Evolutionary conservation across 345 rosid species (phyloP), one percentile per base, ranked within the genome.

Genomic region (Aquilaria sinensis): DNA sequence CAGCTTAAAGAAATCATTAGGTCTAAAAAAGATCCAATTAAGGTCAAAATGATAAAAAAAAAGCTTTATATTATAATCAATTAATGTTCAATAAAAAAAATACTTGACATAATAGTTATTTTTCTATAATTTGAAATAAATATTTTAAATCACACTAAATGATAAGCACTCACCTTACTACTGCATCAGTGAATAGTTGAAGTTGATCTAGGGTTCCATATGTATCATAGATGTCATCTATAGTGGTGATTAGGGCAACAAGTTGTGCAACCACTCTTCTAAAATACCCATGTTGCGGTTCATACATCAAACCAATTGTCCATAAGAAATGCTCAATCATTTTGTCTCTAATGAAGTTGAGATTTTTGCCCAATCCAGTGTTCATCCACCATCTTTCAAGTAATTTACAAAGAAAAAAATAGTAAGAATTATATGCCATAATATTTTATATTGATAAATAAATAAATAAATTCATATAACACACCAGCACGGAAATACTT

Each of bases 131-230:
- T 23, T 23, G 23, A 23, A 23, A 23, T 23, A 23, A 23, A 23
- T 23, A 23, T 23, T 23, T 23, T 23, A 1, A 23, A 23, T 23
- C 23, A 23, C 23, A 23, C 23, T 23, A 23, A 23, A 23, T 23
- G 23, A 23, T 1, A 23, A 23, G 23, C 23, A 50, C 23, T 6
- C 51, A 65, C 70, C 70, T 61, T 7, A 37, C 64, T 10, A 70
- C 51, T 4, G 8, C 67, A 29, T 69, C 47, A 5, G 72, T 69
- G 15, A 69, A 62, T 8, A 55, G 51, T 12, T 69, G 41, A 8
- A 69, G 62, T 50, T 69, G 67, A 0, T 68, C 66, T 51, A 68
- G 16, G 11, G 72, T 61, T 8, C 72, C 72, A 33, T 60, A 68
- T 1, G 55, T 15, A 41, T 69, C 72, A 31, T 69, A 69, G 56